Base-by-base conservation (phyloP, 2,329 filamentous ascomycete genomes). In the Sarocladium kiliense region DNA sequence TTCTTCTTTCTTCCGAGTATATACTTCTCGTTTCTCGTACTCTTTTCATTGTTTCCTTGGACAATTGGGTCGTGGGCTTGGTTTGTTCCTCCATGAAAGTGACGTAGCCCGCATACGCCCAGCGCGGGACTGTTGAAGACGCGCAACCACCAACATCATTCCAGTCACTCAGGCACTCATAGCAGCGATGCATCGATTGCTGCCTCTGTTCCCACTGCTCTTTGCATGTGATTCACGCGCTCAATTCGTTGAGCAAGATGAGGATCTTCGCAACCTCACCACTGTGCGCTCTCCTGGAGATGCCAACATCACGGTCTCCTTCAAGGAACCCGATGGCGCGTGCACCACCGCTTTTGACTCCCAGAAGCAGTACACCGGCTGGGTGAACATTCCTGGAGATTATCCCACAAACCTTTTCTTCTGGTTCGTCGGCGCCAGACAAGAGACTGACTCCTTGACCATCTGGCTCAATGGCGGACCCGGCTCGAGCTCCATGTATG, bases 301-400 rank as follows among this genome's bases (percentile, higher is more conserved):
- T 66, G 71, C 74, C 26, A 78, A 80, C 60, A 81, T 90, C 64
- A 85, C 80, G 57, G 81, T 90, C 64, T 80, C 81, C 55, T 91
- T 87, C 75, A 89, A 86, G 64, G 72, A 77, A 34, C 77, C 80
- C 3, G 67, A 74, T 7, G 82, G 80, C 45, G 84, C 79, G 12
- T 90, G 87, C 67, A 78, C 74, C 47, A 89, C 87, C 1, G 81
- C 80, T 7, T 88, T 87, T 62, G 65, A 75, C 44, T 75, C 74
- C 1, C 87, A 90, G 67, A 79, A 84, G 66, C 87, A 89, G 66
- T 88, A 85, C 64, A 82, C 84, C 3, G 87, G 87, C 63, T 89
- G 87, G 78, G 81, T 89, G 55, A 77, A 71, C 54, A 69, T 89
- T 4, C 82, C 84, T 4, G 84, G 76, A 44, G 68, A 72, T 26